Conservation (phyloP, 805 yeast species). For the Sungouiella blattae region DNA sequence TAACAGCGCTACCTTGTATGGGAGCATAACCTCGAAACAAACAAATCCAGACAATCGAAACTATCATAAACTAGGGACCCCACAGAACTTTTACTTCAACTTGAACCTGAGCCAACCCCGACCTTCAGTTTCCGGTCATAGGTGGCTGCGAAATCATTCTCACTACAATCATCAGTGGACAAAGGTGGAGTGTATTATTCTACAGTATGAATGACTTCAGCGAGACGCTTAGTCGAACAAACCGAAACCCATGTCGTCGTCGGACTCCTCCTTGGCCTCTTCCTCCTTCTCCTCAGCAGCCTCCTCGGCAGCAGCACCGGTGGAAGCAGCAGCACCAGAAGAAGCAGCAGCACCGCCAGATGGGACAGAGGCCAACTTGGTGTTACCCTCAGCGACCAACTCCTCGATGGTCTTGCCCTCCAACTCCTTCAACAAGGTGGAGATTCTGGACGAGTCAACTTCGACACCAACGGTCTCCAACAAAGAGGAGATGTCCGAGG, state of each 20-base stretch:
- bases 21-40: no score
- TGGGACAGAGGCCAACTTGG: slow-evolving; percentile 97
- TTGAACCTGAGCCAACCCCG: no score
- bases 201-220: no score
- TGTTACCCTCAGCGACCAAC: slow-evolving; percentile 90
- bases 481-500: slow-evolving; percentile 83
- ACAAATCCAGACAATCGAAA: no score
- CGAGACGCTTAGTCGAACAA: slow-evolving; percentile 79
- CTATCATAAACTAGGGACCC: no score
- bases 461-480: slow-evolving; percentile 95
- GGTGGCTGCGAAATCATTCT: no score
- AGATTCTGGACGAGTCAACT: slow-evolving; percentile 84
- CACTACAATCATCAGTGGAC: no score
- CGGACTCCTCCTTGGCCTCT: slow-evolving; percentile 61
- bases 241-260: slow-evolving; percentile 92
- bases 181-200: slow-evolving; percentile 3
- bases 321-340: slow-evolving; percentile 66
- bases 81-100: no score
- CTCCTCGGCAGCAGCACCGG: slow-evolving; percentile 66
- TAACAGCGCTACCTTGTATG: no score
- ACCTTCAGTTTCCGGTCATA: no score
- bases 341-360: slow-evolving; percentile 96
- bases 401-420: slow-evolving; percentile 92
- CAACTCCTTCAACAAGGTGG: slow-evolving; percentile 75
- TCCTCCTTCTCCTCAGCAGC: slow-evolving; percentile 71